Evolutionary conservation across 306 rosid genomes (phyloP).

Genomic region (Casuarina cunninghamiana): DNA sequence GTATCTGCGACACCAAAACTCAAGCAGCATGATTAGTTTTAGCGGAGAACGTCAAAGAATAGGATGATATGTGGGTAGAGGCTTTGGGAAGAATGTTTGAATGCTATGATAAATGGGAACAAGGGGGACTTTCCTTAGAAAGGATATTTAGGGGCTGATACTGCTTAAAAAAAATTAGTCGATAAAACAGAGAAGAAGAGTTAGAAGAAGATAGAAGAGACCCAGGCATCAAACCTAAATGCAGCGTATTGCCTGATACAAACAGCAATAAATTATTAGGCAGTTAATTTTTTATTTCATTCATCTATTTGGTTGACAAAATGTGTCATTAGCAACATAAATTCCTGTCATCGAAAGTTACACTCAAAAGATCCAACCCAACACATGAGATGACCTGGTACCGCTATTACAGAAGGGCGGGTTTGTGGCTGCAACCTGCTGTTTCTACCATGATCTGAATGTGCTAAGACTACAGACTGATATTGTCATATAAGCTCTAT

Average conservation of each 20-base stretch:
- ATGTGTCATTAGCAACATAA: neutral
- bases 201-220: neutral
- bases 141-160: neutral
- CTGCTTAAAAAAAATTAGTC: neutral
- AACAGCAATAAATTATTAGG: neutral
- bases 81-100: neutral
- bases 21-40: neutral
- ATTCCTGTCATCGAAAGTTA: neutral
- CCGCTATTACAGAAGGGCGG: too few species aligned
- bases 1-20: neutral
- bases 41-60: neutral
- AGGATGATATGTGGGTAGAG: neutral
- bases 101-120: neutral
- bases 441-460: neutral
- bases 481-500: neutral
- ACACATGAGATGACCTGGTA: neutral
- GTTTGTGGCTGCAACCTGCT: too few species aligned
- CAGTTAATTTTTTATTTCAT: neutral
- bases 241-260: neutral
- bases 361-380: neutral
- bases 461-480: neutral
- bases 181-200: neutral
- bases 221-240: neutral
- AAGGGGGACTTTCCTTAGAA: neutral
- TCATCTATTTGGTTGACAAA: neutral